These are phyloP conservation scores for Pyrenochaeta sp. DNA, from an alignment of 2,329 filamentous ascomycete genomes.

Conservation along the genomic window DNA sequence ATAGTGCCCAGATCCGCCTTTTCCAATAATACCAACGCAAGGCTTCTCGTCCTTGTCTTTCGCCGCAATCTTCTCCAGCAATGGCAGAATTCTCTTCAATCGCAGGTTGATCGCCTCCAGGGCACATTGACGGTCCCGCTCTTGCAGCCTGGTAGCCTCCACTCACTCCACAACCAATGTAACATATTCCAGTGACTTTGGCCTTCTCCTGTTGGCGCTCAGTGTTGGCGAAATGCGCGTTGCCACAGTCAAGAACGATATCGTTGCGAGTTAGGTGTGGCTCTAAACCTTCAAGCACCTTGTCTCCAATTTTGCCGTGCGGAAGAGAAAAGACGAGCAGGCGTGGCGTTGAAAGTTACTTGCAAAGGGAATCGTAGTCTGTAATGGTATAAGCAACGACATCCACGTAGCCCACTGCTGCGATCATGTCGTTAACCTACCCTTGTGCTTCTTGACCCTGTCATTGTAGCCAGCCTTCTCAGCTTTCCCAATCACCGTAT, in stretches of 20 bases:
- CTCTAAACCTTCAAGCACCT: conserved; percentile 57
- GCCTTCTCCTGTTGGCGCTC: conserved; percentile 69
- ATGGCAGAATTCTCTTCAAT: conserved; percentile 68
- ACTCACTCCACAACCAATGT: conserved; percentile 73
- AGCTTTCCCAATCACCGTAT: conserved; percentile 53
- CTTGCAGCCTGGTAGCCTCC: conserved; percentile 75
- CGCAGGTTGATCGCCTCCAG: conserved; percentile 66
- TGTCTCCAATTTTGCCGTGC: conserved; percentile 59
- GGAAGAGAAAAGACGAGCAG: conserved; percentile 64
- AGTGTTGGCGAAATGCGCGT: conserved; percentile 72
- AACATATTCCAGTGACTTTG: conserved; percentile 66
- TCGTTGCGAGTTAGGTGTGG: conserved; percentile 66
- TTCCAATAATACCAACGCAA: conserved; percentile 69
- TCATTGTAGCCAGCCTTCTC: conserved; percentile 51
- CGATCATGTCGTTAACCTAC: conserved; percentile 13
- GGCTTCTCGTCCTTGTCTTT: conserved; percentile 67
- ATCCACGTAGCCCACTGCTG: background rate
- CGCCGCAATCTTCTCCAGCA: conserved; percentile 68
- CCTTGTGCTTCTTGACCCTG: conserved; percentile 50
- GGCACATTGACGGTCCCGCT: conserved; percentile 72
- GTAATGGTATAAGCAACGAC: conserved; percentile 24
- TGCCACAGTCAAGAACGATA: conserved; percentile 74
- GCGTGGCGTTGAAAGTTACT: conserved; percentile 58
- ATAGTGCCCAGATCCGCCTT: conserved; percentile 72
- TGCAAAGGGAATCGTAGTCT: conserved; percentile 62